phyloP scores from a whole-genome alignment of 139 green algal genomes.

The Chlamydomonas sphaeroides region DNA sequence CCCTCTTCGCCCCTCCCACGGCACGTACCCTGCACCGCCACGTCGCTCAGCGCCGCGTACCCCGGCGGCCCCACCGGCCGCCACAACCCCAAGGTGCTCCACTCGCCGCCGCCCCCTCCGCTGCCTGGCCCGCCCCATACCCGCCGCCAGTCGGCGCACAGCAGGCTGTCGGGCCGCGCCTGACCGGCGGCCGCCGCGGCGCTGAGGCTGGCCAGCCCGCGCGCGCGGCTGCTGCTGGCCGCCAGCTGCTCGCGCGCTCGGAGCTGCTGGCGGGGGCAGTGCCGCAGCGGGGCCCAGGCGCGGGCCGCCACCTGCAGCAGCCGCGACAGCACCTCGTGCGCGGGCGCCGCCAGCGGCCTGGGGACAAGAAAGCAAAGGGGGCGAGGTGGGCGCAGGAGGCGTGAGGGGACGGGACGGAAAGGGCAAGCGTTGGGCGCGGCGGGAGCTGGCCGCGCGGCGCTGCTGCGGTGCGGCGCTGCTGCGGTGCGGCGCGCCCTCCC shows the following conservation, averaged over 20 bases:
- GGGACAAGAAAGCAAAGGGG: too few species aligned
- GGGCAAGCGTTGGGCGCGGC: too few species aligned
- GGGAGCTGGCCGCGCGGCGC: too few species aligned
- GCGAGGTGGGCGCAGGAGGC: too few species aligned
- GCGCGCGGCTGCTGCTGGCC: not conserved
- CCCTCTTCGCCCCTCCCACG: too few species aligned
- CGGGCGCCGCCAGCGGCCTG: not conserved
- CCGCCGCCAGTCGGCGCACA: not conserved
- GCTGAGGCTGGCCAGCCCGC: not conserved
- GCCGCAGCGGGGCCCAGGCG: not conserved
- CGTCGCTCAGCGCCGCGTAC: constrained; percentile 81
- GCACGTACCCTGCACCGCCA: constrained; percentile 56
- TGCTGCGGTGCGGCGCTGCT: too few species aligned
- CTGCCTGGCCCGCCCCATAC: not conserved
- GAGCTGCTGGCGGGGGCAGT: too few species aligned
- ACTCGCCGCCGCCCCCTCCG: too few species aligned
- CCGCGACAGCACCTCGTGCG: not conserved
- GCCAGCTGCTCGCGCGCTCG: not conserved
- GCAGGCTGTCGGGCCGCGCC: not conserved
- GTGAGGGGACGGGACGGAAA: too few species aligned
- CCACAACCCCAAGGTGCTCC: constrained; percentile 75
- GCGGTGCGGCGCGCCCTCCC: too few species aligned
- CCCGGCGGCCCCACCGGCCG: constrained; percentile 73
- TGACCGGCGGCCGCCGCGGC: not conserved
- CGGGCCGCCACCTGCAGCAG: not conserved